Base-by-base conservation (phyloP, 2,329 filamentous ascomycete genomes). In the Colletotrichum liriopes region DNA sequence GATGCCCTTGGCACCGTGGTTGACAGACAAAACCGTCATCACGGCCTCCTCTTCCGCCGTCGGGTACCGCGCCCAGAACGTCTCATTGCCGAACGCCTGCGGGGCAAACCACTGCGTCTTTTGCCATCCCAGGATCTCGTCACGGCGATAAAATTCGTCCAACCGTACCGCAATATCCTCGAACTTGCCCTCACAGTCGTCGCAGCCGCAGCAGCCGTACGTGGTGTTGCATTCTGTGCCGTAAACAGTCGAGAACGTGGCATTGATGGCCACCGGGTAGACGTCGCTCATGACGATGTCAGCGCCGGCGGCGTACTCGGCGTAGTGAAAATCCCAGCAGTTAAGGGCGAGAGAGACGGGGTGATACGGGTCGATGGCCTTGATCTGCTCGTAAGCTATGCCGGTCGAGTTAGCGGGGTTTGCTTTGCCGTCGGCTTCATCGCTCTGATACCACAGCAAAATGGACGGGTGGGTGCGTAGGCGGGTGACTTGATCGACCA, bases 141-240 rank as follows among this genome's bases (percentile, higher is more conserved):
- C 84, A 0, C 67, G 45, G 0, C 67, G 67, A 75, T 86, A 83
- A 29, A 86, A 74, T 59, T 80, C 80, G 65, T 86, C 83, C 47
- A 87, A 76, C 0, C 86, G 80, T 16, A 71, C 58, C 1, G 82
- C 47, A 0, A 91, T 86, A 75, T 92, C 90, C 26, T 83, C 81
- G 23, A 91, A 82, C n/a, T 77, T 78, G 63, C 87, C 88, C 2
- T 78, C 74, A 78, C 90, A 92, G 78, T 89, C 86, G 77, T 92
- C 90, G 78, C 90, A 92, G 11, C 90, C 90, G 79, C 89, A 91
- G 80, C 89, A 87, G 73, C 90, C 90, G 64, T 90, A 88, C 0
- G 89, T 91, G 3, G 80, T 72, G 78, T 91, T 92, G 77, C 88
- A 90, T 0, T 80, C 78, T 0, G 89, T 92, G 70, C 84, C 82